Conservation (phyloP, 805 yeast species). For the Ascoidea asiatica region DNA sequence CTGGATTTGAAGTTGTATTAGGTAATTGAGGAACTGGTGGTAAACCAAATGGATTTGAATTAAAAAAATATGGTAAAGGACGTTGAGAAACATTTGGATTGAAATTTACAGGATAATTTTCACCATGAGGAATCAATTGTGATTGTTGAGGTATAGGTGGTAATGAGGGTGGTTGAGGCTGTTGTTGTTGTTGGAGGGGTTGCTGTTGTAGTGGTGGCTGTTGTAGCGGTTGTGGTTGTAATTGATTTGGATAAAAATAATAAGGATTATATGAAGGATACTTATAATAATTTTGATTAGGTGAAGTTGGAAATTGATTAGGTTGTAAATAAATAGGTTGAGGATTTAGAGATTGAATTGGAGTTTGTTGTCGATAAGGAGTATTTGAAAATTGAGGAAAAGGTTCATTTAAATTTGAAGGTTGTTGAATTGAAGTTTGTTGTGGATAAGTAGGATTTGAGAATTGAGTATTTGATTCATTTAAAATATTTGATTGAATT, state of each 20-base stretch:
- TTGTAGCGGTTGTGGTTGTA: conserved; percentile 2
- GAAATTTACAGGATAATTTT: background rate
- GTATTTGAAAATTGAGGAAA: too few relatives aligned
- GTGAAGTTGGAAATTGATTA: too few relatives aligned
- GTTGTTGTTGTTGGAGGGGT: conserved; percentile 1
- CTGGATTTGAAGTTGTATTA: too few relatives aligned
- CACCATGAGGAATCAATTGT: conserved; percentile 5
- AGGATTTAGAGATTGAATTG: background rate
- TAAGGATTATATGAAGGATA: background rate
- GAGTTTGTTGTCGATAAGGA: too few relatives aligned
- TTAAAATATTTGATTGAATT: too few relatives aligned
- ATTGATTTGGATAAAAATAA: background rate
- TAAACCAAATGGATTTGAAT: conserved; percentile 9
- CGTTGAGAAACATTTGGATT: background rate
- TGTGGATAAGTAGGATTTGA: too few relatives aligned
- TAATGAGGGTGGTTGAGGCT: conserved; percentile 1
- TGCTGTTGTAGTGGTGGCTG: conserved; percentile 5
- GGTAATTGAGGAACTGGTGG: conserved; percentile 14
- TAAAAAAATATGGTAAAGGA: conserved; percentile 4
- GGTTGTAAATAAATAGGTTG: background rate
- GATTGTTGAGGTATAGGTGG: conserved; percentile 4
- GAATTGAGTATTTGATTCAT: too few relatives aligned
- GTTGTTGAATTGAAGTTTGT: too few relatives aligned
- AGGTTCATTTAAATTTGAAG: too few relatives aligned
- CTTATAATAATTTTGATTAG: too few relatives aligned